phyloP scores from a whole-genome alignment of 2,329 filamentous ascomycete species.

The Huntiella omanensis region DNA sequence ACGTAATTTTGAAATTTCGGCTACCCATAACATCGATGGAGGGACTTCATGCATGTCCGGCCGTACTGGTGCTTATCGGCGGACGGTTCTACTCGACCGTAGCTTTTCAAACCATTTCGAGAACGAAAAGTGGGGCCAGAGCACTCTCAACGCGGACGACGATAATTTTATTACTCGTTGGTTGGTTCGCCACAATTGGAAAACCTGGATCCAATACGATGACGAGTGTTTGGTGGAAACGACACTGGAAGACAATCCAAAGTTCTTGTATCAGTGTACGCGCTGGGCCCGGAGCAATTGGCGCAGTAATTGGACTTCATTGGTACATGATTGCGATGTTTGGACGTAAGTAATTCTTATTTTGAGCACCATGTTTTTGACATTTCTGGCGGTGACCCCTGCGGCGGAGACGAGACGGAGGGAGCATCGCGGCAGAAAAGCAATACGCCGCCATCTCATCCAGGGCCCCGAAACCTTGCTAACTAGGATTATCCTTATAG shows the following conservation, averaged over 20 bases:
- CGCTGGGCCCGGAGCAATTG: constrained; percentile 96
- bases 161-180: constrained; percentile 97
- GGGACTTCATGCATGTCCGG: constrained; percentile 95
- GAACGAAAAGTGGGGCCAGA: constrained; percentile 75
- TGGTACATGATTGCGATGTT: constrained; percentile 66
- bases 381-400: background rate
- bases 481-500: constrained; percentile 24
- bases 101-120: constrained; percentile 79
- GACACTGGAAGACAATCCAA: constrained; percentile 71
- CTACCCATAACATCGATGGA: constrained; percentile 85
- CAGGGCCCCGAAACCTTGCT: too few species aligned
- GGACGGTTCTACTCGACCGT: constrained; percentile 67
- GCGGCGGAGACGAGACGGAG: too few species aligned
- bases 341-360: constrained; percentile 52
- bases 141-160: constrained; percentile 86
- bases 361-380: constrained; percentile 1
- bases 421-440: too few species aligned
- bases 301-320: constrained; percentile 86
- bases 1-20: constrained; percentile 91
- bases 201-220: constrained; percentile 91
- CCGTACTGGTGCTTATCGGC: constrained; percentile 79
- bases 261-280: constrained; percentile 83
- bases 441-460: too few species aligned
- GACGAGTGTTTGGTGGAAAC: constrained; percentile 81
- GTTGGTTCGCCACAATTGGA: constrained; percentile 82